Evolutionary conservation across 129 eudicot genomes (phyloP).

Genomic region (Artemisia argyi): DNA sequence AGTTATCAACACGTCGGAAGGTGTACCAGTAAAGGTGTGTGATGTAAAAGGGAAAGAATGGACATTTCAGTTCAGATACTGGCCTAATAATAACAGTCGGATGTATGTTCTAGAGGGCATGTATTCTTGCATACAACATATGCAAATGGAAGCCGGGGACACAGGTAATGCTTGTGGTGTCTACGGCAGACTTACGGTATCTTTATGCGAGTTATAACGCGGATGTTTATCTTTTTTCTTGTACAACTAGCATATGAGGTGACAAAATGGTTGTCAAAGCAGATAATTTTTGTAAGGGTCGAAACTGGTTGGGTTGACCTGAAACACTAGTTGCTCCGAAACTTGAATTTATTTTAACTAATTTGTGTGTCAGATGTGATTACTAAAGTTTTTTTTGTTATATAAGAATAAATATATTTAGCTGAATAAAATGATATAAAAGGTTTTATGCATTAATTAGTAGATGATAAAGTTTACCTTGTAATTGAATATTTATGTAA

Average conservation of each 20-base stretch:
- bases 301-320: background rate
- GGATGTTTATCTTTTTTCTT: background rate
- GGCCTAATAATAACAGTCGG: conserved; percentile 97
- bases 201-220: background rate
- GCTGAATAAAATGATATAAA: background rate
- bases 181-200: background rate
- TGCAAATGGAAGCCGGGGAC: conserved; percentile 97
- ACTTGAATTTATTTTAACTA: background rate
- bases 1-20: conserved; percentile 76
- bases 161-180: conserved; percentile 51
- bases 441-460: background rate
- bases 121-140: conserved; percentile 80
- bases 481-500: background rate
- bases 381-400: too few species aligned
- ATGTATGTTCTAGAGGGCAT: conserved; percentile 95
- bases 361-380: background rate
- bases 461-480: background rate
- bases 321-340: background rate
- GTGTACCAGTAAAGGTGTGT: conserved; percentile 71
- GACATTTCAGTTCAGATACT: conserved; percentile 95
- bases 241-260: too few species aligned
- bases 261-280: too few species aligned
- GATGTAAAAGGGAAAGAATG: conserved; percentile 93
- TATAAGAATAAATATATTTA: background rate
- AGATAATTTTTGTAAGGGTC: background rate